Conservation (phyloP, 257 asterid genomes). For the Scutellaria barbata region DNA sequence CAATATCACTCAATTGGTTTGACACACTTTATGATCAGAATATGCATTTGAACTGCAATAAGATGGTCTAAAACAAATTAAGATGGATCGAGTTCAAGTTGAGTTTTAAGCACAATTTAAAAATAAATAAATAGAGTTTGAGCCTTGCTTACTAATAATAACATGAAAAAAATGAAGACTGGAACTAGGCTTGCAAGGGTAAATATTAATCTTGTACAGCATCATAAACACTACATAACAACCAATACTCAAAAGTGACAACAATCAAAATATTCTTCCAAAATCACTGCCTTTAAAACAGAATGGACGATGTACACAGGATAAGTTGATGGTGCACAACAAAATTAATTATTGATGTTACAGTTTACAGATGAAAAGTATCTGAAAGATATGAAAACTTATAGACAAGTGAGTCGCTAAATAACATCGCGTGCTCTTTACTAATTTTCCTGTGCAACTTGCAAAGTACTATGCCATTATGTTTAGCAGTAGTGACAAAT, state of each 20-base stretch:
- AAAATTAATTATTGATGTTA: constrained; percentile 45
- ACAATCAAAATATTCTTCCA: not conserved
- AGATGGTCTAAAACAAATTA: too few relatives aligned
- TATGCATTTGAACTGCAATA: too few relatives aligned
- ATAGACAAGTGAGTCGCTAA: constrained; percentile 41
- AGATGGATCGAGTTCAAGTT: too few relatives aligned
- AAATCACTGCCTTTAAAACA: not conserved
- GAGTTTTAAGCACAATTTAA: too few relatives aligned
- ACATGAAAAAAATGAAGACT: too few relatives aligned
- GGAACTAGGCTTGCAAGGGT: too few relatives aligned
- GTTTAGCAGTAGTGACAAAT: too few relatives aligned
- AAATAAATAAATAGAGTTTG: too few relatives aligned
- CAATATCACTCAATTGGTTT: too few relatives aligned
- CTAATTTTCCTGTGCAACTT: constrained; percentile 33
- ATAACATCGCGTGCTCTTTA: constrained; percentile 33
- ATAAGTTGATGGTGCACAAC: constrained; percentile 12
- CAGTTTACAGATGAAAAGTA: constrained; percentile 12
- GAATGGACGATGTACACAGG: not conserved
- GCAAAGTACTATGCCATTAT: constrained; percentile 25
- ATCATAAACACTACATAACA: not conserved
- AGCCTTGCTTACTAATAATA: too few relatives aligned
- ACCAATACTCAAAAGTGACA: not conserved
- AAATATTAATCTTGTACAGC: too few relatives aligned
- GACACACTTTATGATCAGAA: too few relatives aligned
- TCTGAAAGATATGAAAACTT: constrained; percentile 31